These are phyloP conservation scores for Rhodotorula sphaerocarpa DNA, from an alignment of 768 basidiomycete species.

Conservation along the genomic window DNA sequence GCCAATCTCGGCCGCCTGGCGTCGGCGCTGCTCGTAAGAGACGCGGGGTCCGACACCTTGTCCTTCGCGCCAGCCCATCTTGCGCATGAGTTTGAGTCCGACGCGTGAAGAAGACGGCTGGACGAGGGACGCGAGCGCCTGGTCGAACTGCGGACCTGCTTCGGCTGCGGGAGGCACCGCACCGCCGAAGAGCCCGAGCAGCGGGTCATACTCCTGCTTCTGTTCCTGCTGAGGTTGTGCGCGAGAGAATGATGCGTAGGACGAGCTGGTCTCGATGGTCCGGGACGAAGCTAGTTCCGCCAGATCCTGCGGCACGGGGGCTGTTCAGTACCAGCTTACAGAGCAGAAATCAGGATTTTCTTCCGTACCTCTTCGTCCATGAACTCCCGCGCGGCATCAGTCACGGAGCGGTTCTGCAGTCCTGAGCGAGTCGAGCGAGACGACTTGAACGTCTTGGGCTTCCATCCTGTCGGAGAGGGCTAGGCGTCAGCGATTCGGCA, in stretches of 20 bases:
- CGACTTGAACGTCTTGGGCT: constrained; percentile 84
- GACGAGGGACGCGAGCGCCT: constrained; percentile 60
- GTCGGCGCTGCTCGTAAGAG: constrained; percentile 62
- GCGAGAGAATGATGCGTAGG: constrained; percentile 46
- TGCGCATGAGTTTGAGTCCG: constrained; percentile 76
- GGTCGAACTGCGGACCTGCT: constrained; percentile 26
- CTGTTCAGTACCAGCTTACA: too few relatives aligned
- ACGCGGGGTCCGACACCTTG: constrained; percentile 90
- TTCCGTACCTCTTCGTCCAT: constrained; percentile 79
- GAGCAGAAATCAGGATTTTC: too few relatives aligned
- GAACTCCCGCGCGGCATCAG: constrained; percentile 71
- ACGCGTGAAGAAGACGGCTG: constrained; percentile 69
- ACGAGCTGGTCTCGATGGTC: constrained; percentile 68
- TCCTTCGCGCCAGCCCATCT: constrained; percentile 90
- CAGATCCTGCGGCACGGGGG: constrained; percentile 64
- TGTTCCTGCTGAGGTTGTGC: background rate
- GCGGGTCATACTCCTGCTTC: constrained; percentile 24
- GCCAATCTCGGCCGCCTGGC: constrained; percentile 44
- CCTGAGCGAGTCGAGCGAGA: constrained; percentile 27
- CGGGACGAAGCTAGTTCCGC: constrained; percentile 67
- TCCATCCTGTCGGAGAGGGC: constrained; percentile 64
- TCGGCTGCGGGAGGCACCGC: background rate
- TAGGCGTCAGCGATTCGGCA: background rate
- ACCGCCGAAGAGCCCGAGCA: constrained; percentile 22
- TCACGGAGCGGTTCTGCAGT: constrained; percentile 50